Conservation (phyloP, 2,329 filamentous ascomycete species). For the Ilyonectria sp. region DNA sequence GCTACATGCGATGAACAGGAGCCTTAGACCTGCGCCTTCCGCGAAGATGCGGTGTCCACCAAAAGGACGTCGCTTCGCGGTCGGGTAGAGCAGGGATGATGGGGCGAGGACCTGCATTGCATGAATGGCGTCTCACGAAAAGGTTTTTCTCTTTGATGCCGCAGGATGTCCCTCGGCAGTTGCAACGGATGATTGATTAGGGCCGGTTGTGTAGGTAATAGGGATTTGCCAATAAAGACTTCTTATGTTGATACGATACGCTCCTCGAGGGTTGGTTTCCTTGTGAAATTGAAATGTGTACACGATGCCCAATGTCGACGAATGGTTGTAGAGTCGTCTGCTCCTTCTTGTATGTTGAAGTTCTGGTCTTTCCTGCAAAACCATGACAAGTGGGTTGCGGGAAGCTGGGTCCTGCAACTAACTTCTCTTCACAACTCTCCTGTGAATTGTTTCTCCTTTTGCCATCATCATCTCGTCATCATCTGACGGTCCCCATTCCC, state of each 20-base stretch:
- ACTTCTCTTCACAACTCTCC: background rate
- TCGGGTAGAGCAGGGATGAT: constrained; percentile 60
- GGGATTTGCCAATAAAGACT: constrained; percentile 43
- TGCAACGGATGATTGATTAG: constrained; percentile 33
- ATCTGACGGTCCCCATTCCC: background rate
- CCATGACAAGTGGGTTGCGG: too few relatives aligned
- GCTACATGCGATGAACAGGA: constrained; percentile 57
- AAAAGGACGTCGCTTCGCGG: constrained; percentile 37
- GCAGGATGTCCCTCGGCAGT: constrained; percentile 28
- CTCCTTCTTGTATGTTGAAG: background rate
- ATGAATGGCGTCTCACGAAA: constrained; percentile 65
- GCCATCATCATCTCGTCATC: background rate
- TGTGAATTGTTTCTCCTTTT: background rate
- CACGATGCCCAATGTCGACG: too few relatives aligned
- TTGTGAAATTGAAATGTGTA: background rate
- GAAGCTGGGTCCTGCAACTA: too few relatives aligned
- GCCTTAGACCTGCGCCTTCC: constrained; percentile 64
- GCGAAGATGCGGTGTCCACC: constrained; percentile 31
- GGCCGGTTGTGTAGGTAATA: constrained; percentile 42
- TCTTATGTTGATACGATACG: constrained; percentile 15
- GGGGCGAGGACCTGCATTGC: constrained; percentile 65
- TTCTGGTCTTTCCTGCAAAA: too few relatives aligned
- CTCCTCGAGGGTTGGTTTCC: background rate
- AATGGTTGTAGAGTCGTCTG: background rate
- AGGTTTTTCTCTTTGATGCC: constrained; percentile 43